phyloP scores from a whole-genome alignment of 2,329 filamentous ascomycete species.

The Cladosporium sp. region DNA sequence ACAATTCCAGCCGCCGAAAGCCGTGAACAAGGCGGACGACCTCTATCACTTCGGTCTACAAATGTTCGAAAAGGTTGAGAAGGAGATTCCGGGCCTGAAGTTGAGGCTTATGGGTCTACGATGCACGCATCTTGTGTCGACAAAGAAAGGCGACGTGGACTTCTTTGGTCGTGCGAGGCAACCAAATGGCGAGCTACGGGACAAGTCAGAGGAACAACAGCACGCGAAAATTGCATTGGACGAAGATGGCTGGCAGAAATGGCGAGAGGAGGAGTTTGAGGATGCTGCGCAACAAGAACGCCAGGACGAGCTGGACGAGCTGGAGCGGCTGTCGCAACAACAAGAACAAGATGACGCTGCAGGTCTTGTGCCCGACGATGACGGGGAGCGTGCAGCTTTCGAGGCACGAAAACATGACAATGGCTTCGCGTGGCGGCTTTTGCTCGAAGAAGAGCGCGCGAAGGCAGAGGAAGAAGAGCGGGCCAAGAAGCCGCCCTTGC shows the following conservation, averaged over 20 bases:
- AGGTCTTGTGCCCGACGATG: not conserved
- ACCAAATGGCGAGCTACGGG: slow-evolving; percentile 18
- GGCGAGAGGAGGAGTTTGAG: slow-evolving; percentile 64
- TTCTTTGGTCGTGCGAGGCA: slow-evolving; percentile 64
- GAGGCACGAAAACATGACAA: slow-evolving; percentile 27
- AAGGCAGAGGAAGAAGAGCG: slow-evolving; percentile 20
- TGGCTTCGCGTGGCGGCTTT: slow-evolving; percentile 30
- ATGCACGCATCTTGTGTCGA: slow-evolving; percentile 81
- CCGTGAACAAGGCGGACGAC: slow-evolving; percentile 71
- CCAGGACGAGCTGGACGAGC: slow-evolving; percentile 57
- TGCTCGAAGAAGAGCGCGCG: slow-evolving; percentile 27
- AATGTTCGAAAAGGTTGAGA: slow-evolving; percentile 78
- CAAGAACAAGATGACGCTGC: slow-evolving; percentile 30
- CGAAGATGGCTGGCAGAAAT: slow-evolving; percentile 61
- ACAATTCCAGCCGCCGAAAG: slow-evolving; percentile 69
- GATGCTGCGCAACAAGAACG: slow-evolving; percentile 56
- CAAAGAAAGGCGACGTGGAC: slow-evolving; percentile 71
- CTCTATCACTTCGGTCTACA: slow-evolving; percentile 77
- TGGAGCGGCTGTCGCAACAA: slow-evolving; percentile 61
- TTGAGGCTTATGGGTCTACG: slow-evolving; percentile 83
- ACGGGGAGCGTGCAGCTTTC: slow-evolving; percentile 19
- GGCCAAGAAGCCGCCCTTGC: slow-evolving; percentile 18
- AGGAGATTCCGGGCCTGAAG: slow-evolving; percentile 74
- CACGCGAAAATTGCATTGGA: slow-evolving; percentile 34
- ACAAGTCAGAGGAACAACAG: slow-evolving; percentile 26